Evolutionary conservation across 768 basidiomycete genomes (phyloP).

Genomic region (Pleurotus giganteus): DNA sequence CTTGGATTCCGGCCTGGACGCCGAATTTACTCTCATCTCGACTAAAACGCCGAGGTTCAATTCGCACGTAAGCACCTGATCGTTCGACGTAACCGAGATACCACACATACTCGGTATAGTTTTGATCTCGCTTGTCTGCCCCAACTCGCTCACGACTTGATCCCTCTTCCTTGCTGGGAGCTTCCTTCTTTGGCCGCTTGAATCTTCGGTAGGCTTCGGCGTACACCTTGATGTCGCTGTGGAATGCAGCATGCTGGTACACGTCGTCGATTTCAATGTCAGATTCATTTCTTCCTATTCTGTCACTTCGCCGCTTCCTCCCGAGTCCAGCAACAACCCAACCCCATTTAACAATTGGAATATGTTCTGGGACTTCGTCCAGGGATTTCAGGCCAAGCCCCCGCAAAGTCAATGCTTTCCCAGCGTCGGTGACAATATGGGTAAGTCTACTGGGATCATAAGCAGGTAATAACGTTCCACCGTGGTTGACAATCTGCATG

Average conservation of each 20-base stretch:
- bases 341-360: constrained; percentile 62
- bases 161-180: constrained; percentile 18
- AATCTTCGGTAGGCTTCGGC: constrained; percentile 26
- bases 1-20: background rate
- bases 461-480: constrained; percentile 56
- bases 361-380: constrained; percentile 58
- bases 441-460: constrained; percentile 60
- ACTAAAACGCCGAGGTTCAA: background rate
- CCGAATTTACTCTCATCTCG: background rate
- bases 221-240: background rate
- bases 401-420: constrained; percentile 26
- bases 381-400: constrained; percentile 40
- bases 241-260: constrained; percentile 6
- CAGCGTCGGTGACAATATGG: constrained; percentile 61
- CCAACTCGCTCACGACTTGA: background rate
- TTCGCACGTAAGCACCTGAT: background rate
- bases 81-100: background rate
- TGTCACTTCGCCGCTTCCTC: constrained; percentile 24
- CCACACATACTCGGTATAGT: constrained; percentile 6
- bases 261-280: constrained; percentile 15
- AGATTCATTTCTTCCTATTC: constrained; percentile 19
- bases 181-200: constrained; percentile 42
- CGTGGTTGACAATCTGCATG: constrained; percentile 57
- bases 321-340: constrained; percentile 51
- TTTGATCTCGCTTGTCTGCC: background rate